Conservation (phyloP, 228 moss, liverwort and hornwort species). For the Sphagnum fallax region DNA sequence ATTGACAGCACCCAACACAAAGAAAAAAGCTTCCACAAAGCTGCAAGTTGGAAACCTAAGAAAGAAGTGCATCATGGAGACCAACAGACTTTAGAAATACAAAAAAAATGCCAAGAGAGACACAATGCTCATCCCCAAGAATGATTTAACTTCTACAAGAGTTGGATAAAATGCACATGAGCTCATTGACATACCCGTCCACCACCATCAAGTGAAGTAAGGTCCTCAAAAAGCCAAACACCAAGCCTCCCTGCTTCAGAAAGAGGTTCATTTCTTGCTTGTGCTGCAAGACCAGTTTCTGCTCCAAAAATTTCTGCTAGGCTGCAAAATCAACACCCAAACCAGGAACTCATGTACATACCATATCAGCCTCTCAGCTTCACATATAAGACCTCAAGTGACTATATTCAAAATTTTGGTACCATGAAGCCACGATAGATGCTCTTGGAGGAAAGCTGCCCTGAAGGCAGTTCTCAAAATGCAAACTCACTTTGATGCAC, state of each 20-base stretch:
- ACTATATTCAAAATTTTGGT: not conserved
- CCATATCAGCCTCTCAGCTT: too few species aligned
- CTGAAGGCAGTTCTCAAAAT: not conserved
- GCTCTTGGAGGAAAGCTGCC: not conserved
- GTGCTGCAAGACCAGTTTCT: constrained; percentile 20
- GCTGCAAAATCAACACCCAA: too few species aligned
- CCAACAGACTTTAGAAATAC: not conserved
- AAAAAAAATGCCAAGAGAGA: not conserved
- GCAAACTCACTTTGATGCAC: constrained; percentile 46
- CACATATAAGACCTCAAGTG: not conserved
- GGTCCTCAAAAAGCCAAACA: constrained; percentile 85
- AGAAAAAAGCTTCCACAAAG: too few species aligned
- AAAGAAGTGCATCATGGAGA: too few species aligned
- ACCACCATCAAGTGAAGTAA: constrained; percentile 83
- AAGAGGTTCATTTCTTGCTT: constrained; percentile 41
- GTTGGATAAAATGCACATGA: not conserved
- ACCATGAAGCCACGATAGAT: not conserved
- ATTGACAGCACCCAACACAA: too few species aligned
- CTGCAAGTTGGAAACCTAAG: too few species aligned
- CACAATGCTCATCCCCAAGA: not conserved
- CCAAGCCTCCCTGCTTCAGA: constrained; percentile 80
- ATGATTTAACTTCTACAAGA: not conserved
- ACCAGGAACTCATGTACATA: too few species aligned
- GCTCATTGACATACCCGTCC: constrained; percentile 32
- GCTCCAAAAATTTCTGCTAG: too few species aligned